Percentiles rank a stretch among this genome's conserved stretches.
Evolutionary conservation across 352 stramenopile genomes (phyloP).

Genomic region (Globisporangium irregulare): DNA sequence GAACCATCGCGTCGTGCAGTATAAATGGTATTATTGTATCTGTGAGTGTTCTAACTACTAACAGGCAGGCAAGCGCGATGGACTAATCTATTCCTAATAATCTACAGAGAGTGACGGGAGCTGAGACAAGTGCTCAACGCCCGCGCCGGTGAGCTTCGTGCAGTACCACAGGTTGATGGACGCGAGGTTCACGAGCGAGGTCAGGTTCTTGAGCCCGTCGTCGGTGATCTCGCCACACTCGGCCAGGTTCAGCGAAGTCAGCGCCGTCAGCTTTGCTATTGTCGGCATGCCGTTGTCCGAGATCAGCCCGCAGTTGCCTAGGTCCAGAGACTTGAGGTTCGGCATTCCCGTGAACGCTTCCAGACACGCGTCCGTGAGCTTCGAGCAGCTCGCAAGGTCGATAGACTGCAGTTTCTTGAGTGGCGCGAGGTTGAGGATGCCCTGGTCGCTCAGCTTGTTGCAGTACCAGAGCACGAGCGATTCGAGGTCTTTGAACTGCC

Average conservation of each 20-base stretch:
- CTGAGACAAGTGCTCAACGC: constrained; percentile 46
- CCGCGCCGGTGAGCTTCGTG: constrained; percentile 57
- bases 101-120: constrained; percentile 52
- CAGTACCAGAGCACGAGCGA: constrained; percentile 82
- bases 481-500: constrained; percentile 45
- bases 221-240: constrained; percentile 76
- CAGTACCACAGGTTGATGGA: constrained; percentile 83
- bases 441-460: constrained; percentile 76
- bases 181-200: constrained; percentile 41
- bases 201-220: constrained; percentile 42
- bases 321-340: constrained; percentile 59
- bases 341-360: constrained; percentile 48
- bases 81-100: constrained; percentile 18
- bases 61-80: not conserved
- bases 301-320: constrained; percentile 80
- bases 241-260: constrained; percentile 70
- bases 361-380: constrained; percentile 56
- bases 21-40: constrained; percentile 8
- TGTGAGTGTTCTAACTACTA: not conserved
- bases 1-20: not conserved
- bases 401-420: constrained; percentile 60
- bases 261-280: constrained; percentile 40
- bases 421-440: constrained; percentile 33
- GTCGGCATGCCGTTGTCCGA: constrained; percentile 55
- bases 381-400: constrained; percentile 73